phyloP scores from a whole-genome alignment of 257 asterid genomes.

The Nyctanthes arbortristis region DNA sequence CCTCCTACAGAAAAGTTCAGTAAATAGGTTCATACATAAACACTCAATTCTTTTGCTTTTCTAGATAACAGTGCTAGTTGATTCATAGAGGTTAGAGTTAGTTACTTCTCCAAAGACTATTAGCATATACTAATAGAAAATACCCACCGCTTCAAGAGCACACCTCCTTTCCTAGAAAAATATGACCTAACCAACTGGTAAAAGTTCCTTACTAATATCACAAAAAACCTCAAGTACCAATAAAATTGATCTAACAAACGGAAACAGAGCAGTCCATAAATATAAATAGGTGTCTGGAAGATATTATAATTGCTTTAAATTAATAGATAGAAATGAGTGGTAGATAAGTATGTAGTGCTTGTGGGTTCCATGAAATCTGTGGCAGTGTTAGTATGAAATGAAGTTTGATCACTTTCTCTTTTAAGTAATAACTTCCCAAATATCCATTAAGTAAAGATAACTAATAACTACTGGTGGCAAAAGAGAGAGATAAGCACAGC shows the following conservation, averaged over 20 bases:
- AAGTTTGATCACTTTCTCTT: too few species aligned
- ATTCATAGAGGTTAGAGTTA: neutral
- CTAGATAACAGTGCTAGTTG: neutral
- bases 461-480: too few species aligned
- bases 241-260: neutral
- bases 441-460: too few species aligned
- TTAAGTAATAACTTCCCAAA: too few species aligned
- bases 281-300: too few species aligned
- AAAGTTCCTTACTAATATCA: neutral
- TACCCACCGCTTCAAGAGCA: neutral
- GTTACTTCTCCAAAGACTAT: neutral
- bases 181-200: neutral
- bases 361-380: too few species aligned
- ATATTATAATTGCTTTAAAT: too few species aligned
- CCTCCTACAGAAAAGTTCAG: neutral
- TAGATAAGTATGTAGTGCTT: too few species aligned
- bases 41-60: neutral
- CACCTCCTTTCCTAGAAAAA: neutral
- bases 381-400: too few species aligned
- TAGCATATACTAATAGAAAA: neutral
- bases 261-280: neutral
- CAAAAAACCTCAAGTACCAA: neutral
- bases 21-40: neutral
- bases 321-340: too few species aligned
- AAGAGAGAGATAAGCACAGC: too few species aligned